phyloP scores from a whole-genome alignment of 371 early-diverging fungal genomes.

The Mortierella sp. region DNA sequence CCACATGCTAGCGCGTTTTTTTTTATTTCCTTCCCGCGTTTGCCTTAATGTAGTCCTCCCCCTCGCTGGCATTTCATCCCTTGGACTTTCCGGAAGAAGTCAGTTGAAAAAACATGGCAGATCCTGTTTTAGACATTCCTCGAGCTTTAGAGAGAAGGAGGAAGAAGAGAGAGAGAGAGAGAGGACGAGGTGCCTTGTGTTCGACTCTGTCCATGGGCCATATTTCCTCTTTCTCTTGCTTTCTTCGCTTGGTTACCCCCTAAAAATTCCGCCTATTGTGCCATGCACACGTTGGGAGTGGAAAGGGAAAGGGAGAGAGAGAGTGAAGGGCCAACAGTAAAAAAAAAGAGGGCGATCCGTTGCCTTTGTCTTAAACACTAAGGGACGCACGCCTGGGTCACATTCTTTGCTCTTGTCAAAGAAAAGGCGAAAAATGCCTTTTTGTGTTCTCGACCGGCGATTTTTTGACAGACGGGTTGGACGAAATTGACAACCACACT shows the following conservation, averaged over 20 bases:
- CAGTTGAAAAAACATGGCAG: background rate
- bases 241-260: background rate
- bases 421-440: background rate
- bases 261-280: background rate
- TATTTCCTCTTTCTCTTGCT: background rate
- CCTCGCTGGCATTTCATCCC: background rate
- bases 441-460: background rate
- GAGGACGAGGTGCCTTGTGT: background rate
- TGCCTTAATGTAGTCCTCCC: background rate
- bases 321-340: background rate
- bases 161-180: background rate
- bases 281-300: background rate
- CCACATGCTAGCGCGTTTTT: background rate
- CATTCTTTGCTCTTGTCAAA: background rate
- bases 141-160: background rate
- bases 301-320: background rate
- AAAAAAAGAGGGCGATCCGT: slow-evolving; percentile 6
- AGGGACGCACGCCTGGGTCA: background rate
- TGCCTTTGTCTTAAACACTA: background rate
- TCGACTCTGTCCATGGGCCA: background rate
- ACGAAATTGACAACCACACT: background rate
- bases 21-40: background rate
- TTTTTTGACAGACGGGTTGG: background rate
- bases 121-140: background rate
- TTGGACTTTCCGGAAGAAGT: background rate